Base-by-base conservation (phyloP, 1,284 basidiomycete species). In the Fereydounia khargensis region DNA sequence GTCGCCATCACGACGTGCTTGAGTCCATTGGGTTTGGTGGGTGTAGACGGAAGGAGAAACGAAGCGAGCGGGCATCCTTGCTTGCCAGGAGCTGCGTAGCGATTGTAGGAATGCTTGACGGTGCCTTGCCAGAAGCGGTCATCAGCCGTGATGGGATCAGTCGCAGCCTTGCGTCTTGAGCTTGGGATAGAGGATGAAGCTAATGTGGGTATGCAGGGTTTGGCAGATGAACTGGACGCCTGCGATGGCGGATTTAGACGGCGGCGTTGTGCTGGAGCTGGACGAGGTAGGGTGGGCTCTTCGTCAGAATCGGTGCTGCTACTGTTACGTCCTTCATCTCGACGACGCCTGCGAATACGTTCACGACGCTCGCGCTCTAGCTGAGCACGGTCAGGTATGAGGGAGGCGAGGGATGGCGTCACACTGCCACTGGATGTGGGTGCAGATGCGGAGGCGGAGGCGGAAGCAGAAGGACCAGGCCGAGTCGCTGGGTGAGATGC, bases 41-140 rank as follows among this genome's bases (percentile, higher is more conserved):
- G 9, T 1, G 65, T 59, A 18, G 69, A 53, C 0, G 72, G 70
- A 1, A 65, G 57, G 20, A 71, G 40, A 21, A 68, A 39, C 11
- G 60, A 43, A 0, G 47, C 42, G 14, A 74, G 35, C 2, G 35
- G 42, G 0, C 47, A 45, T 9, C 72, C 72, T 0, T 40, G 14
- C 4, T 17, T 4, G 4, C 38, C 18, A 0, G 25, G 2, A 8
- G 35, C 39, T 6, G 65, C 58, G 20, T 71, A 65, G 2, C 32
- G 20, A 30, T 71, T 73, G 47, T 42, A 66, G 17, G 64, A 52
- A 19, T 59, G 52, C 44, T 70, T 73, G 53, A 71, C 31, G 3
- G 67, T 54, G 8, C 70, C 70, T 0, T 38, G 33, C 67, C 67
- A 69, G 49, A 70, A 73, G 2, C 70, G 53, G 11, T 60, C 58